Evolutionary conservation across 164 flowering plant genomes (phyloP).

Genomic region (Berberis vulgaris): DNA sequence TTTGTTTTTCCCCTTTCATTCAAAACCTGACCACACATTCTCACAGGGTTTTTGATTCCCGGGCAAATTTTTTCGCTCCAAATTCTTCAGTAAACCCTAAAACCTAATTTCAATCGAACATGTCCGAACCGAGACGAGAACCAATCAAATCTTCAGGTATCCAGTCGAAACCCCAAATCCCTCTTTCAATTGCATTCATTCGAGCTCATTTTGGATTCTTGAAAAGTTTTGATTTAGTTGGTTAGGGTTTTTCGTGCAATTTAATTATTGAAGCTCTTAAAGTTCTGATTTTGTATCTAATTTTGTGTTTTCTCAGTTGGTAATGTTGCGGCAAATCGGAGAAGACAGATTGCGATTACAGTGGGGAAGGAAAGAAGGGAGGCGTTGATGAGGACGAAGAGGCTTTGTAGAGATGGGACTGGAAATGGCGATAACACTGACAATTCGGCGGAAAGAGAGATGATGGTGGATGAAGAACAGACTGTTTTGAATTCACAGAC

Average conservation of each 20-base stretch:
- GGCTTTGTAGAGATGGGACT: constrained; percentile 58
- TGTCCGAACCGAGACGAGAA: constrained; percentile 36
- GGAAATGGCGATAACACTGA: constrained; percentile 44
- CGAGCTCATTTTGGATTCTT: neutral
- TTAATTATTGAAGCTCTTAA: neutral
- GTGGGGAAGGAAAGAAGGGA: constrained; percentile 88
- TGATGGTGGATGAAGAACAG: constrained; percentile 69
- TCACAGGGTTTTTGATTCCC: too few species aligned
- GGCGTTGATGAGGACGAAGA: constrained; percentile 72
- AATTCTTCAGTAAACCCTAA: neutral
- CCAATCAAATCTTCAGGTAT: constrained; percentile 73
- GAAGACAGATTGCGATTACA: constrained; percentile 69
- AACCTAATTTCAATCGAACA: neutral
- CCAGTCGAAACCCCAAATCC: neutral
- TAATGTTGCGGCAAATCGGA: constrained; percentile 51
- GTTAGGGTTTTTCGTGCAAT: neutral
- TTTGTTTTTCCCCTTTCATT: too few species aligned
- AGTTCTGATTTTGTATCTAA: neutral
- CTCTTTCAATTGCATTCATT: neutral
- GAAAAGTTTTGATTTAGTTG: neutral
- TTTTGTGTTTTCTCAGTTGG: constrained; percentile 42
- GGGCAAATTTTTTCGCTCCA: neutral
- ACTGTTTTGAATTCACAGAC: constrained; percentile 61
- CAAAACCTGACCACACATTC: too few species aligned
- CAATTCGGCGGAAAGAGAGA: constrained; percentile 30